Evolutionary conservation across 805 yeast genomes (phyloP).

Genomic region (Saccharomycopsis olivae): DNA sequence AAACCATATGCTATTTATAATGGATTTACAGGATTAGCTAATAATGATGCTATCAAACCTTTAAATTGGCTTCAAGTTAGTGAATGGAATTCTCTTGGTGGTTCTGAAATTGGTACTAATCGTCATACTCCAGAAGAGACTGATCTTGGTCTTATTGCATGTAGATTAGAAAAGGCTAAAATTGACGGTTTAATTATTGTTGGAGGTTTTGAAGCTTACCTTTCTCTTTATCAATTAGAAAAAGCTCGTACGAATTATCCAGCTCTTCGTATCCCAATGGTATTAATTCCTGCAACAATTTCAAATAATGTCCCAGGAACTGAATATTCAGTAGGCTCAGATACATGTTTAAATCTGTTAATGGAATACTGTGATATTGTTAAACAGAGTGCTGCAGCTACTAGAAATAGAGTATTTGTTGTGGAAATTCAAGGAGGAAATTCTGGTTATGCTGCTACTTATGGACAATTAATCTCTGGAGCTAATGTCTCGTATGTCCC

Average conservation of each 20-base stretch:
- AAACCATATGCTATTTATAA: constrained; percentile 59
- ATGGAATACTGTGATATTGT: constrained; percentile 70
- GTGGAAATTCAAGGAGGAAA: constrained; percentile 84
- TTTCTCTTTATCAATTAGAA: constrained; percentile 58
- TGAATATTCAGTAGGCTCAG: constrained; percentile 67
- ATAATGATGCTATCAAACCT: constrained; percentile 49
- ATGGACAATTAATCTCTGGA: constrained; percentile 58
- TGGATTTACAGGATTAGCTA: constrained; percentile 62
- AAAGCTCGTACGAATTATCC: constrained; percentile 52
- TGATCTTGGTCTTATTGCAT: constrained; percentile 63
- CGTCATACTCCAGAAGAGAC: constrained; percentile 55
- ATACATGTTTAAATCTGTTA: constrained; percentile 63
- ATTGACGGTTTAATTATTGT: constrained; percentile 64
- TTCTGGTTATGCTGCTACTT: constrained; percentile 68
- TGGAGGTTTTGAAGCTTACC: constrained; percentile 77
- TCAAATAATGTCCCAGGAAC: constrained; percentile 79
- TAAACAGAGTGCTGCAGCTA: constrained; percentile 68
- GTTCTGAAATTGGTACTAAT: constrained; percentile 77
- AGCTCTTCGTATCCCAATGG: constrained; percentile 67
- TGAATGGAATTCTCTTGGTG: constrained; percentile 67
- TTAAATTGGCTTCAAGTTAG: constrained; percentile 61
- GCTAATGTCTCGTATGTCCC: constrained; percentile 71
- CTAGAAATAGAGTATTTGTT: constrained; percentile 69
- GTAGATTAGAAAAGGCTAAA: constrained; percentile 54
- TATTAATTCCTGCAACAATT: constrained; percentile 68